phyloP scores from a whole-genome alignment of 116 monocot genomes.

The Trichopus zeylanicus region DNA sequence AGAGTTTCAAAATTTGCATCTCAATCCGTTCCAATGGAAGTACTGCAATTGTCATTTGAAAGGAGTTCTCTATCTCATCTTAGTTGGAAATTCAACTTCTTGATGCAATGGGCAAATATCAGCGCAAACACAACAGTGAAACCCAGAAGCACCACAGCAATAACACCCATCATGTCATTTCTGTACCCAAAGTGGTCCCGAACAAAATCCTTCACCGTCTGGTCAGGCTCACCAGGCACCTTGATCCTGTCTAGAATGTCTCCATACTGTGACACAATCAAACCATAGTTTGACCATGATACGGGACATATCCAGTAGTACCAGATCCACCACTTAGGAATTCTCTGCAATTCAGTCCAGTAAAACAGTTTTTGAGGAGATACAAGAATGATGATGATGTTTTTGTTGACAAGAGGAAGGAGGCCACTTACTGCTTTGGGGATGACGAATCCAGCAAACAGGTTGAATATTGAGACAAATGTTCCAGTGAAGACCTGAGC shows the following conservation, averaged over 20 bases:
- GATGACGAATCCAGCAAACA: constrained; percentile 14
- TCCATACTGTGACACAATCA: constrained; percentile 11
- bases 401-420: neutral
- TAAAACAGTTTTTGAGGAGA: neutral
- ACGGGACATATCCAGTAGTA: constrained; percentile 18
- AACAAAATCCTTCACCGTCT: constrained; percentile 7
- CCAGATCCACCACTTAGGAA: constrained; percentile 14
- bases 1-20: too few species aligned
- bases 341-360: constrained; percentile 1
- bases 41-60: too few species aligned
- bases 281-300: constrained; percentile 12
- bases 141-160: constrained; percentile 3
- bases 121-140: constrained; percentile 8
- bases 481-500: constrained; percentile 5
- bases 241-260: constrained; percentile 5
- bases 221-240: constrained; percentile 5
- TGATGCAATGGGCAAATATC: constrained; percentile 9
- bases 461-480: constrained; percentile 4
- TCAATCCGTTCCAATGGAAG: too few species aligned
- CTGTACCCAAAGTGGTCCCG: constrained; percentile 9
- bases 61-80: constrained; percentile 2
- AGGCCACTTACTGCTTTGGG: constrained; percentile 9
- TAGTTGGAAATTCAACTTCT: constrained; percentile 4
- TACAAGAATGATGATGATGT: neutral
- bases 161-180: constrained; percentile 9